Conservation (phyloP, 805 yeast genomes). For the Hanseniaspora meyeri region DNA sequence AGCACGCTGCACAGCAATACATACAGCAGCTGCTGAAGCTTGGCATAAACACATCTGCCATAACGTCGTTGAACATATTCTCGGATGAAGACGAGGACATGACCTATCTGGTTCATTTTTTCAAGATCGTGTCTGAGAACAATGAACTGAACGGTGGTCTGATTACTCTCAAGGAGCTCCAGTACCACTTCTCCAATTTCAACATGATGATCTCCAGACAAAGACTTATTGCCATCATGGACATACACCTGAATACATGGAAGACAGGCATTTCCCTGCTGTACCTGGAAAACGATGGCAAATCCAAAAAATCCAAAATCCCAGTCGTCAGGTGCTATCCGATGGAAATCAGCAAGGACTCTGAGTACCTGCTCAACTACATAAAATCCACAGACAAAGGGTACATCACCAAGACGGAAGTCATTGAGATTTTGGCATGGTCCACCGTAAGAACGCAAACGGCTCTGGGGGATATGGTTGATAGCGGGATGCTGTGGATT, state of each 20-base stretch:
- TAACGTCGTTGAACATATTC: constrained; percentile 7
- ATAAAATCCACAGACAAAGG: neutral
- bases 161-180: constrained; percentile 7
- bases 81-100: neutral
- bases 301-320: neutral
- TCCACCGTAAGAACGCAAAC: constrained; percentile 44
- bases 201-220: constrained; percentile 5
- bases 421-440: constrained; percentile 41
- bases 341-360: constrained; percentile 11
- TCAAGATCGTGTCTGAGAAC: constrained; percentile 3
- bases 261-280: constrained; percentile 1
- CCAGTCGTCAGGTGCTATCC: constrained; percentile 11
- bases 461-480: constrained; percentile 66
- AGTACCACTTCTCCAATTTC: constrained; percentile 8
- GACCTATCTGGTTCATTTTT: neutral
- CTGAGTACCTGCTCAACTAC: neutral
- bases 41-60: constrained; percentile 1
- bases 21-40: constrained; percentile 3
- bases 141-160: constrained; percentile 7
- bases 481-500: constrained; percentile 75
- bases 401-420: constrained; percentile 14
- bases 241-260: constrained; percentile 1
- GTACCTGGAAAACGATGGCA: neutral
- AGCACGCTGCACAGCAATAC: constrained; percentile 2
- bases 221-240: neutral